Evolutionary conservation across 129 eudicot species (phyloP).

Genomic region (Flaveria brownii): DNA sequence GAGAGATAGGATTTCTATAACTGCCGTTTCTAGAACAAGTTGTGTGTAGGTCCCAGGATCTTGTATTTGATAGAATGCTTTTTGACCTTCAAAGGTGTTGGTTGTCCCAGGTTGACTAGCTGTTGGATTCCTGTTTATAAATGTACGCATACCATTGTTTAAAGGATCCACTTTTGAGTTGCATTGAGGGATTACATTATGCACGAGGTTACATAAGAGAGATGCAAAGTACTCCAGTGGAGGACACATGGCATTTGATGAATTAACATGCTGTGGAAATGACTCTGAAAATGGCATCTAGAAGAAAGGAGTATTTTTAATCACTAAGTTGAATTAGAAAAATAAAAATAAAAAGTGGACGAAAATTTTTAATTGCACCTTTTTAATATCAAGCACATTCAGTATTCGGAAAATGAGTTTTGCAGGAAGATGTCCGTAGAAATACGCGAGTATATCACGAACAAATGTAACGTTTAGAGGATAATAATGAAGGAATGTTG

Average conservation of each 20-base stretch:
- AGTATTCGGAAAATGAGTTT: conserved; percentile 83
- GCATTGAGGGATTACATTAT: conserved; percentile 83
- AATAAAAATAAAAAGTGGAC: neutral
- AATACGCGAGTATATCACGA: conserved; percentile 94
- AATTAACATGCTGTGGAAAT: conserved; percentile 77
- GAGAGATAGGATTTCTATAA: conserved; percentile 83
- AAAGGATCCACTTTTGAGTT: conserved; percentile 61
- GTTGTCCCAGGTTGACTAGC: conserved; percentile 62
- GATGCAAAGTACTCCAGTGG: conserved; percentile 88
- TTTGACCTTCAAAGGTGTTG: conserved; percentile 69
- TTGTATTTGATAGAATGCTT: conserved; percentile 89
- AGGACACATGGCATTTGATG: conserved; percentile 69
- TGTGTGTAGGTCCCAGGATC: conserved; percentile 96
- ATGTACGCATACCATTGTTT: conserved; percentile 45
- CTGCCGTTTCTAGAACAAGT: conserved; percentile 90
- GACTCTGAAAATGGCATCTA: conserved; percentile 98
- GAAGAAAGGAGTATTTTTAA: conserved; percentile 24
- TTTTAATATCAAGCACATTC: conserved; percentile 72
- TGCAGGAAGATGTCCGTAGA: conserved; percentile 92
- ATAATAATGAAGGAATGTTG: conserved; percentile 74
- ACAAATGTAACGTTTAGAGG: conserved; percentile 90
- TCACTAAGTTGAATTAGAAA: neutral
- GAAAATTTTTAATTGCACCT: conserved; percentile 49
- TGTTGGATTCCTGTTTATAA: conserved; percentile 49
- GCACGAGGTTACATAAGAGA: conserved; percentile 65